These are phyloP conservation scores for Moesziomyces sp. DNA, from an alignment of 1,284 basidiomycete genomes.

Conservation along the genomic window DNA sequence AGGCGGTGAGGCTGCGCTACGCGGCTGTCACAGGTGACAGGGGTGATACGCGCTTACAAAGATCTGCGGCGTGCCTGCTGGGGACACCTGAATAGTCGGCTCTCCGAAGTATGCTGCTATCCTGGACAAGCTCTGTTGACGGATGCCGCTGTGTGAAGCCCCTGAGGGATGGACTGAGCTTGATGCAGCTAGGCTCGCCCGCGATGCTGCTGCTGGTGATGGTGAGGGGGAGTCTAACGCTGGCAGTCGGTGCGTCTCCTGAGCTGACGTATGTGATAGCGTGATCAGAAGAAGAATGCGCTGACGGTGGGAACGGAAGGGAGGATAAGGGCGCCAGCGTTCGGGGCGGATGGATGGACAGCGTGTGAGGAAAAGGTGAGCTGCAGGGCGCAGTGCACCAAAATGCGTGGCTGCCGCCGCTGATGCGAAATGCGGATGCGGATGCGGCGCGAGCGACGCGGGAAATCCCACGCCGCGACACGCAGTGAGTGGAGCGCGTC, in stretches of 20 bases:
- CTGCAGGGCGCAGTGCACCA: not conserved
- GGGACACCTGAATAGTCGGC: too few relatives aligned
- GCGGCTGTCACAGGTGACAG: not conserved
- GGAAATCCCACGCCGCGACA: slow-evolving; percentile 16
- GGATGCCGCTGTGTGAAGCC: not conserved
- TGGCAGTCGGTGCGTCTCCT: not conserved
- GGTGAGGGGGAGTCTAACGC: not conserved
- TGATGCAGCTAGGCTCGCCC: not conserved
- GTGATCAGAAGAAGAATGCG: not conserved
- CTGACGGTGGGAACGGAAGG: not conserved
- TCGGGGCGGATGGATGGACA: slow-evolving; percentile 15
- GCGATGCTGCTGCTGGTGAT: slow-evolving; percentile 4
- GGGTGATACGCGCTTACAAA: not conserved
- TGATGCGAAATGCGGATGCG: slow-evolving; percentile 17
- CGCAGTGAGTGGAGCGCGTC: slow-evolving; percentile 4
- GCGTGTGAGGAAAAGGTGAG: too few relatives aligned
- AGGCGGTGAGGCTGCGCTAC: not conserved
- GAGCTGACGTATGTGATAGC: not conserved
- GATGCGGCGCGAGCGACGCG: slow-evolving; percentile 7
- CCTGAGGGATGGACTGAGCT: not conserved
- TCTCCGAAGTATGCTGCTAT: not conserved
- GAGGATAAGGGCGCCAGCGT: not conserved
- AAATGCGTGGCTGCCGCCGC: not conserved
- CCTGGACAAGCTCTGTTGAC: not conserved
- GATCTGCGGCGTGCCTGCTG: too few relatives aligned